Percentiles rank a stretch among this genome's conserved stretches.
phyloP scores from a whole-genome alignment of 176 grass and related monocot species.

The Rhynchospora pubera region DNA sequence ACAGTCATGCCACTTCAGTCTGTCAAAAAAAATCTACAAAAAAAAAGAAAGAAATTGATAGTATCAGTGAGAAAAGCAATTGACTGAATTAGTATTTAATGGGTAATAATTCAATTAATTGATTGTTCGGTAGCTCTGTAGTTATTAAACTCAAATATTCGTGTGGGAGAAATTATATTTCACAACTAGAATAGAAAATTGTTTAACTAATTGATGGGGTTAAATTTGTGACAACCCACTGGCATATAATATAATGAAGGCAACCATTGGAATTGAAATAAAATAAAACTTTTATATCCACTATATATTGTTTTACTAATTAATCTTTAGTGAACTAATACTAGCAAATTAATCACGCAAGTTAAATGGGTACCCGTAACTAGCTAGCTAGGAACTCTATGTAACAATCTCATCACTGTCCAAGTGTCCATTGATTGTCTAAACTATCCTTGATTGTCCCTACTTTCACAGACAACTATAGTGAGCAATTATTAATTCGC shows the following conservation, averaged over 20 bases:
- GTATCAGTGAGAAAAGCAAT: no score
- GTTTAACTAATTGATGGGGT: background rate
- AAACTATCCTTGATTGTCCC: background rate
- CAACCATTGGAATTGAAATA: background rate
- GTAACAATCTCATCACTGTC: background rate
- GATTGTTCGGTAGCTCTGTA: no score
- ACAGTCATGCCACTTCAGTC: background rate
- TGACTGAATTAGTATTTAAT: no score
- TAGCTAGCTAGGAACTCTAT: background rate
- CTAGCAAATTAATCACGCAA: background rate
- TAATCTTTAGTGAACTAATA: background rate
- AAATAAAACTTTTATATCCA: background rate
- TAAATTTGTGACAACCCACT: background rate
- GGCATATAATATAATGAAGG: background rate
- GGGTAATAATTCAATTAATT: no score
- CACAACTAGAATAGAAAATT: no score
- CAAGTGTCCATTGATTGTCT: background rate
- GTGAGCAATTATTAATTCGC: background rate
- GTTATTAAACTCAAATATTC: no score
- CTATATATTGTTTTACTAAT: background rate
- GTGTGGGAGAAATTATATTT: no score
- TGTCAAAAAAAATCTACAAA: no score
- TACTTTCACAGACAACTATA: background rate
- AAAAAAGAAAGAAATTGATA: no score
- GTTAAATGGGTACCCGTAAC: no score